phyloP scores from a whole-genome alignment of 768 basidiomycete genomes.

The Trametes punicea region DNA sequence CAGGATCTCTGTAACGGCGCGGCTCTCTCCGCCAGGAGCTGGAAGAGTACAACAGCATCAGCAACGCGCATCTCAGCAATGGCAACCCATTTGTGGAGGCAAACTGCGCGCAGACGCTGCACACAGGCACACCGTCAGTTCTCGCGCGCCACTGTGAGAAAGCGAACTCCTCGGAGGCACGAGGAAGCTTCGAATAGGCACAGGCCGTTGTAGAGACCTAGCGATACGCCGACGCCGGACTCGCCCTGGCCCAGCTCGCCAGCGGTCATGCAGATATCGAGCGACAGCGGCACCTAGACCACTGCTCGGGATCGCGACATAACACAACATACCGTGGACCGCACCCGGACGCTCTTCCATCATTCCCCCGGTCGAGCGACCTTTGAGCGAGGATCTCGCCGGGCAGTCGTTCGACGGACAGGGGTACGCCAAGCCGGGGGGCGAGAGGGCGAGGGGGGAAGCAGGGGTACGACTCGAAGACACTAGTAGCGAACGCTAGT shows the following conservation, averaged over 20 bases:
- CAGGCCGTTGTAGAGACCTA: not conserved
- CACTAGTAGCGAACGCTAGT: too few species aligned
- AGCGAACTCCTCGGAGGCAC: not conserved
- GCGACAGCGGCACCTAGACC: too few species aligned
- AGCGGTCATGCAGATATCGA: too few species aligned
- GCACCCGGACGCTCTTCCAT: not conserved
- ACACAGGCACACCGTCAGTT: not conserved
- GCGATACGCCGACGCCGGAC: not conserved
- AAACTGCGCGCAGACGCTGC: not conserved
- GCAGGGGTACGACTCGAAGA: not conserved
- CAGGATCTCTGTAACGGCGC: not conserved
- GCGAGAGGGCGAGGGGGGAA: not conserved
- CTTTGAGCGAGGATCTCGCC: too few species aligned
- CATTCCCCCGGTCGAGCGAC: too few species aligned
- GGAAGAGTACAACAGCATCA: not conserved
- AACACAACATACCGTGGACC: not conserved
- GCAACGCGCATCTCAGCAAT: too few species aligned
- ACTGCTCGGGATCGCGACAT: too few species aligned
- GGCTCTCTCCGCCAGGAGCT: not conserved
- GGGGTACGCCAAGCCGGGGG: too few species aligned
- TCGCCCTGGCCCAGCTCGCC: not conserved
- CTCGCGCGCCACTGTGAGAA: conserved; percentile 2
- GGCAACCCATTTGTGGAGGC: too few species aligned
- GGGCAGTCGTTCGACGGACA: too few species aligned
- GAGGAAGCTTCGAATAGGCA: not conserved